Evolutionary conservation across 2,329 filamentous ascomycete genomes (phyloP), one percentile per base, ranked within the genome.

Genomic region (Curvularia lunata): DNA sequence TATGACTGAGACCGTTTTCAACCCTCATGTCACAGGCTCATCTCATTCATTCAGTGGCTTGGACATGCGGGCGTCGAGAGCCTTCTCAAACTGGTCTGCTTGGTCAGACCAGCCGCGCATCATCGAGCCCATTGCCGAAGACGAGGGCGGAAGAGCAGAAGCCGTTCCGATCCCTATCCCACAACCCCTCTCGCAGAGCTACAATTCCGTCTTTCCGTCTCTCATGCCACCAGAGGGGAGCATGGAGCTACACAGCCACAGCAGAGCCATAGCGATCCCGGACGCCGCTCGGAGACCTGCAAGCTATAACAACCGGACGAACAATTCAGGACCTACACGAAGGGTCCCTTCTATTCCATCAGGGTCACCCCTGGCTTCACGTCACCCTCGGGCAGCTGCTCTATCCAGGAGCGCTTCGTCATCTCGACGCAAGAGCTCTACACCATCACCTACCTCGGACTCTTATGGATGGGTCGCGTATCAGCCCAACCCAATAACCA

Each of bases 401-500:
- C 58, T 73, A 3, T 71, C 72, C 2, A 64, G 70, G 40, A 72
- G 67, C 42, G 63, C 60, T 21, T 75, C 73, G 8, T 64, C 67
- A 9, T 63, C 64, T 48, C 68, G 67, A 9, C 65, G 68, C 45
- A 70, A 64, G 37, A 19, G 54, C 16, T 54, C 61, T 6, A 69
- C 70, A 6, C 65, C 73, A 16, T 74, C 74, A 3, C 70, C 69
- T 2, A 71, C 65, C n/a, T 65, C 66, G 6, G 67, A 71, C 2
- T 68, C 64, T n/a, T 63, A 72, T 16, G 70, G 68, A 10, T 77
- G 73, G 71, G 71, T 77, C 2, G 67, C 71, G 1, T 77, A 76
- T 52, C 68, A 73, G 27, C 71, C 71, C 32, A 69, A 76, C 48
- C 59, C 60, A n/a, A 55, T 70, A 25, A 72, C 68, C 3, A 68